Base-by-base conservation (phyloP, 441 rosid species). In the Capsella rubella region DNA sequence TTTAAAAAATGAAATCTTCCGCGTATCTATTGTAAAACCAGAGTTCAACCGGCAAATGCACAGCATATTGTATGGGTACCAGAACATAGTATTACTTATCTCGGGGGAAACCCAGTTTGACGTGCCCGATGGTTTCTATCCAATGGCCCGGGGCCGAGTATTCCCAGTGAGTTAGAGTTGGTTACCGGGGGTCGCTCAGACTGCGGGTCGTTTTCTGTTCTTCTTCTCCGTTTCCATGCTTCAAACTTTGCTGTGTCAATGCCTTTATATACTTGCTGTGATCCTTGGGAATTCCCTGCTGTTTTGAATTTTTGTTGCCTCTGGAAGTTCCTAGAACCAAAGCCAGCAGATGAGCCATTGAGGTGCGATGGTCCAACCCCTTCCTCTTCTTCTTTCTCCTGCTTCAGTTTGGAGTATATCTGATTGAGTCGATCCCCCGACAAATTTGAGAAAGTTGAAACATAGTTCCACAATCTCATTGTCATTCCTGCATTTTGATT, bases 81-180 rank as follows among this genome's bases (percentile, higher is more conserved):
- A 64, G 66, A 47, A 47, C 51, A 5, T 83, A 81, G 76, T 80
- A 21, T 50, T 21, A 81, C 89, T 63, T 84, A 87, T 80, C 88
- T 82, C 12, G 80, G 78, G 31, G 95, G 88, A 79, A 84, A 84
- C 59, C 99, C 84, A 28, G 87, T 74, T 76, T 82, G 86, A 29
- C 87, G 97, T 80, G 68, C 70, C 67, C 95, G 84, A 45, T 78
- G 79, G 67, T 85, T 84, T 77, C 92, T 86, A 75, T 88, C 98
- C n/a, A 93, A 78, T n/a, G 99, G 98, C 56, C 87, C 93, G 1
- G 97, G 96, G 63, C 99, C 99, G 11, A 96, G 97, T 81, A 96
- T 96, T 35, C 99, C 98, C 63, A 89, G 59, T 5, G 98, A 88
- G 71, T 75, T 93, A 54, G 97, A 91, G 84, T 92, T 93, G 4